A percentile compares a stretch with the other conserved stretches of the same genome.
Conservation (phyloP, 2,329 filamentous ascomycete species). For the Bipolaris bicolor region DNA sequence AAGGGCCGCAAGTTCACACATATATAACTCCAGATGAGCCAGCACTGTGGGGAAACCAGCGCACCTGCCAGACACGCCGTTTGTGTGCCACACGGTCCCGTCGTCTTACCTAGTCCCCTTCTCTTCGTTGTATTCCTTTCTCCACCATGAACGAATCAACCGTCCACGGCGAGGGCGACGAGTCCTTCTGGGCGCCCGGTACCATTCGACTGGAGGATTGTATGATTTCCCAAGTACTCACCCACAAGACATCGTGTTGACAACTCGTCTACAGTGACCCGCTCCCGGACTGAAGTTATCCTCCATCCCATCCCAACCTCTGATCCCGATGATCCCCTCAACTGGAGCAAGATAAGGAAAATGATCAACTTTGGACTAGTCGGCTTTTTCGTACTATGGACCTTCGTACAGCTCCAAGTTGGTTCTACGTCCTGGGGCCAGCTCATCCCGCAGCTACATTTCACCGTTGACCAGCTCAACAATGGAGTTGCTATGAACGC, state of each 20-base stretch:
- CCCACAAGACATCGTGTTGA: background rate
- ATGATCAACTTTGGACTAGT: constrained; percentile 52
- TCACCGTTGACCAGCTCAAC: constrained; percentile 50
- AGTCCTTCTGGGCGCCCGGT: constrained; percentile 20
- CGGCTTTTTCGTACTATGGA: constrained; percentile 52
- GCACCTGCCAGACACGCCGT: background rate
- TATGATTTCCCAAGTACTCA: background rate
- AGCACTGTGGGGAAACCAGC: background rate
- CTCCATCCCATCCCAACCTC: constrained; percentile 17
- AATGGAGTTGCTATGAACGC: constrained; percentile 55
- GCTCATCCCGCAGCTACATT: constrained; percentile 52
- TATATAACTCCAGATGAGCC: background rate
- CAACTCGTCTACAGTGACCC: constrained; percentile 4
- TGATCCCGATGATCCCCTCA: constrained; percentile 31
- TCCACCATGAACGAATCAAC: background rate
- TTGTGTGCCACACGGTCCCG: background rate
- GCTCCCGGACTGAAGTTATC: constrained; percentile 8
- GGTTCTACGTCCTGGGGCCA: constrained; percentile 52
- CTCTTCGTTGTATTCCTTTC: background rate
- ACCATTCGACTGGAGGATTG: constrained; percentile 15
- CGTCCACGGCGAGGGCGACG: constrained; percentile 2
- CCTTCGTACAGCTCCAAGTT: constrained; percentile 52
- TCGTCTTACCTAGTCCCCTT: background rate
- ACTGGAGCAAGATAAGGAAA: constrained; percentile 55
- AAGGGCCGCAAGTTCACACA: background rate